Base-by-base conservation (phyloP, 371 early-diverging fungal species). In the Rhizopus delemar region DNA sequence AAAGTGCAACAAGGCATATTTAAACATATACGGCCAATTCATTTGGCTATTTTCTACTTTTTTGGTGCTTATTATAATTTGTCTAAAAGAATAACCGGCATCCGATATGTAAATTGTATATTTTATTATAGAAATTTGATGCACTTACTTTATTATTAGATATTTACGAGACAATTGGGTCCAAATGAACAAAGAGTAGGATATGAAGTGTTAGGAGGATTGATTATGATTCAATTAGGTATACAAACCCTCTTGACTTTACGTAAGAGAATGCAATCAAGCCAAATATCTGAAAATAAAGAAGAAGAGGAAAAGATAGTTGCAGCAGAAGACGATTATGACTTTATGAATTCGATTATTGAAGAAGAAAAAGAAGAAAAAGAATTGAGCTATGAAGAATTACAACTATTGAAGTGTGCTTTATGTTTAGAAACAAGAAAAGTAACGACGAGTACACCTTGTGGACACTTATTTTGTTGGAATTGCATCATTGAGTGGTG, bases 391-490 rank as follows among this genome's bases (percentile, higher is more conserved):
- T 65, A 80, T 57, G 77, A 77, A 28, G 75, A 78, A 36, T 41
- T 66, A 46, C 74, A 77, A 56, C 57, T 67, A 53, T 53, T 82
- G 12, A 91, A 90, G 63, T 96, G 96, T 67, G 93, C 90, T 0
- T 75, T 96, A 43, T 96, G 96, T 56, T 74, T 94, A 28, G 86
- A 88, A 36, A 83, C 74, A 22, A 86, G 94, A 22, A 89, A 78
- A 36, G 70, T 79, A 33, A 85, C 93, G 0, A 93, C 94, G 0
- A 82, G 91, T 0, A 93, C 96, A 0, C 89, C 92, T 3, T 96
- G 96, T 69, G 96, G 96, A 0, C 96, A 96, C 71, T 62, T 96
- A 65, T 94, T 94, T 63, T 96, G 96, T 71, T 96, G 95, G 95
- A 86, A 71, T 11, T 96, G 96, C 65, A 88, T 92, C 41, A 79